Conservation (phyloP, 257 asterid species). For the Jacaranda mimosifolia region DNA sequence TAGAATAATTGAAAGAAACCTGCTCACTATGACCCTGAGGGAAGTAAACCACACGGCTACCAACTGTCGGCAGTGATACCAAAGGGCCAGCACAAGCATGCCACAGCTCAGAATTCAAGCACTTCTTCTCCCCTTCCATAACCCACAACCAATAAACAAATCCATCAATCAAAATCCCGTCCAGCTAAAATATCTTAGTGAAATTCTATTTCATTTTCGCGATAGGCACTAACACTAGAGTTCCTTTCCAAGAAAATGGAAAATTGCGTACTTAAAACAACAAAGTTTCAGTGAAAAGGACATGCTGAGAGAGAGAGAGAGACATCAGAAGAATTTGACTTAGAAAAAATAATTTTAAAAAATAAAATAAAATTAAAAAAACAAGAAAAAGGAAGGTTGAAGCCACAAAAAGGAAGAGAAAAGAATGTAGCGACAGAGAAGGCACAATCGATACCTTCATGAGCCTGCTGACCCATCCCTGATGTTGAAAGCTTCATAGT, state of each 20-base stretch:
- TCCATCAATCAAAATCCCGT: conserved; percentile 43
- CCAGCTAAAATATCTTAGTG: conserved; percentile 24
- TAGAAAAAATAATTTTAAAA: neutral
- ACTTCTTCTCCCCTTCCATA: conserved; percentile 88
- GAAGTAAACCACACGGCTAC: conserved; percentile 96
- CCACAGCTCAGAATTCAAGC: conserved; percentile 97
- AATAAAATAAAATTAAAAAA: neutral
- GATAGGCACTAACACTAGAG: conserved; percentile 8
- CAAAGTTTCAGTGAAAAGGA: conserved; percentile 35
- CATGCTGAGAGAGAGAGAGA: conserved; percentile 40
- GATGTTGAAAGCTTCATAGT: conserved; percentile 70
- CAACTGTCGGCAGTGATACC: conserved; percentile 85
- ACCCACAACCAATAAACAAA: conserved; percentile 42
- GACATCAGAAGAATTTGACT: conserved; percentile 11
- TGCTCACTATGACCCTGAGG: conserved; percentile 99
- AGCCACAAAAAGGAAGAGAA: conserved; percentile 25
- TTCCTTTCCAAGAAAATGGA: conserved; percentile 38
- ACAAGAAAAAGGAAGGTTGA: neutral
- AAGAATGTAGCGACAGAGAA: conserved; percentile 29
- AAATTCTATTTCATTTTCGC: conserved; percentile 21
- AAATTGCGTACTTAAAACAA: conserved; percentile 38
- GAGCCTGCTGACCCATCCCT: conserved; percentile 70
- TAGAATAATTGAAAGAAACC: conserved; percentile 52
- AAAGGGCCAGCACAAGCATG: conserved; percentile 99
- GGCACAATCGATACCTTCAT: conserved; percentile 53